Conservation (phyloP, 2,329 filamentous ascomycete genomes). For the Fusarium continuum region DNA sequence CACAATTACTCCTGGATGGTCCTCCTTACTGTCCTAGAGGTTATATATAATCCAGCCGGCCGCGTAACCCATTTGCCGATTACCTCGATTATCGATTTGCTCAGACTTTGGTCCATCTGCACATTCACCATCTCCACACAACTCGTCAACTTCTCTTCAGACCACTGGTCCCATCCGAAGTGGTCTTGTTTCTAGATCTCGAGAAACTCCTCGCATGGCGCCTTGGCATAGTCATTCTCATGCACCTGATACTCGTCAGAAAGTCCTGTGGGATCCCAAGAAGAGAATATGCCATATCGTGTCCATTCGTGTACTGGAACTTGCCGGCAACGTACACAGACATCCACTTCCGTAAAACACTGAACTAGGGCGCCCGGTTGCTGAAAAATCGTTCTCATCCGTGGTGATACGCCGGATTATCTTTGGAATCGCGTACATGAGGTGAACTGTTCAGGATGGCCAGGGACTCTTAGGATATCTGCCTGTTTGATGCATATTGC, state of each 20-base stretch:
- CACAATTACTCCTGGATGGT: too few species aligned
- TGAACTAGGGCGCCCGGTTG: not conserved
- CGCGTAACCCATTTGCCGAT: too few species aligned
- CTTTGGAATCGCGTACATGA: not conserved
- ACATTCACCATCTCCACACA: not conserved
- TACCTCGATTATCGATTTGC: not conserved
- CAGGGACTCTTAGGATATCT: not conserved
- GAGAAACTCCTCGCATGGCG: not conserved
- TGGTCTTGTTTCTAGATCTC: not conserved
- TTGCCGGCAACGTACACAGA: accelerated
- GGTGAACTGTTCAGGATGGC: not conserved
- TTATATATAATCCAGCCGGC: too few species aligned
- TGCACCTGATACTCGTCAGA: not conserved
- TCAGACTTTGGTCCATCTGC: not conserved
- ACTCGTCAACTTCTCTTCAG: accelerated
- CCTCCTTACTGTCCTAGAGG: too few species aligned
- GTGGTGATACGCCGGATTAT: not conserved
- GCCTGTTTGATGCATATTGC: not conserved
- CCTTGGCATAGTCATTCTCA: not conserved
- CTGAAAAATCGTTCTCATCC: not conserved
- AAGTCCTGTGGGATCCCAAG: not conserved
- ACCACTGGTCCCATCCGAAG: not conserved
- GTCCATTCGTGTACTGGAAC: not conserved
- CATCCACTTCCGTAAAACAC: not conserved
- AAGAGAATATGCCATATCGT: not conserved